phyloP scores from a whole-genome alignment of 2,329 filamentous ascomycete genomes.

The Alternaria arbusti region DNA sequence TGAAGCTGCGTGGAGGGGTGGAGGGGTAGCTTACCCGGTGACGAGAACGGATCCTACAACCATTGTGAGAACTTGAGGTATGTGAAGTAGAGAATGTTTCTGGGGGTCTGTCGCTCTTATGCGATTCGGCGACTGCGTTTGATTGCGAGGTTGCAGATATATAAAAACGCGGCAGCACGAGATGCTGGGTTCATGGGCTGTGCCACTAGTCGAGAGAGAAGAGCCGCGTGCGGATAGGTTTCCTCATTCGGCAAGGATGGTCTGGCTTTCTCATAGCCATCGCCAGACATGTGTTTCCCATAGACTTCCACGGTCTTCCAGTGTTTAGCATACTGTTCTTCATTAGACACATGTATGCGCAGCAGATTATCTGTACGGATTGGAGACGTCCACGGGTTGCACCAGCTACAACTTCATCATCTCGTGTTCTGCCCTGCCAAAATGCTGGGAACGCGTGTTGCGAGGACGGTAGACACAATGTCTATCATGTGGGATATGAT shows the following conservation, averaged over 20 bases:
- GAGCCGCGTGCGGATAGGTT: conserved; percentile 24
- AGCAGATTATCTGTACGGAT: background rate
- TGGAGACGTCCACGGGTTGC: background rate
- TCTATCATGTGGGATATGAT: background rate
- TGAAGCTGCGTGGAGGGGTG: conserved; percentile 26
- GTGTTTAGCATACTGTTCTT: background rate
- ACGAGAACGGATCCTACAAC: conserved; percentile 86
- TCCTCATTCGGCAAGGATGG: conserved; percentile 15
- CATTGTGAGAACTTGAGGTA: conserved; percentile 58
- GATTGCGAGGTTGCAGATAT: conserved; percentile 19
- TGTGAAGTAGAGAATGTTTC: background rate
- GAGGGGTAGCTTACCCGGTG: conserved; percentile 72
- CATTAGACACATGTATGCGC: background rate
- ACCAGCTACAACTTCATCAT: background rate
- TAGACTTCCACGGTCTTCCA: background rate
- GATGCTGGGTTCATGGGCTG: conserved; percentile 17
- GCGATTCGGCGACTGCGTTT: background rate
- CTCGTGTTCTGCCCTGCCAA: background rate
- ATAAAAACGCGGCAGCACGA: conserved; percentile 27
- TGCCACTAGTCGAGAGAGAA: conserved; percentile 15
- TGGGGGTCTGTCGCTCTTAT: background rate
- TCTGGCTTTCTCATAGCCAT: background rate
- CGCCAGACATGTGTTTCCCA: background rate
- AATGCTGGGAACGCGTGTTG: background rate
- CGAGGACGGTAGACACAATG: background rate